Evolutionary conservation across 495 filamentous ascomycete genomes (phyloP), one percentile per base, ranked within the genome.

Genomic region (Cryomyces minteri): DNA sequence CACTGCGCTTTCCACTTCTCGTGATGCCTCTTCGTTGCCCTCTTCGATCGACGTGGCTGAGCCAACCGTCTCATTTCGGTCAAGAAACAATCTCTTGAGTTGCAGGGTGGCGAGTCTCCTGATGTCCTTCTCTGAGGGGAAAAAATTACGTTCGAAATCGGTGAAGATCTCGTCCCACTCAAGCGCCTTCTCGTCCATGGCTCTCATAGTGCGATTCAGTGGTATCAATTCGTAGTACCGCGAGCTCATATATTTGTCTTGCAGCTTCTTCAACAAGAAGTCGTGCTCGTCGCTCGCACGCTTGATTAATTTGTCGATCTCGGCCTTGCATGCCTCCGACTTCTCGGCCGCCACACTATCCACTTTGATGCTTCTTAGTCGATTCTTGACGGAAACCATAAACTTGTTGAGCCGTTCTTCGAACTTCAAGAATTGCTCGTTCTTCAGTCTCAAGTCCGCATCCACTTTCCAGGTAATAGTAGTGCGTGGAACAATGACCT

Each of bases 51-150:
- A 76, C 5, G 70, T 67, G 2, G 88, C 54, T 18, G 80, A 78
- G 44, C 80, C 73, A 10, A 75, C 76, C 6, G 84, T 79, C 44
- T 82, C 79, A 59, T 88, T 82, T 43, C 70, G 69, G 54, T 98
- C 88, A 12, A 92, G 72, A 59, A 96, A 99, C 44, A 99, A 82
- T 57, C 90, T 95, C 61, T 81, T 90, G 42, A 99, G 68, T 53
- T 99, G 92, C 32, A 94, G 69, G 28, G 87, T 81, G 38, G 92
- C 88, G 42, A 99, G 66, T 50, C 88, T 74, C 48, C 86, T 74
- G 49, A 99, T 95, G 63, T 99, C 92, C 54, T 95, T 96, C 54
- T 99, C 92, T 0, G 88, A 94, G 11, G 85, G 85, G 56, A 99
- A 87, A 61, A 90, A 99, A 50, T 88, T 83, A 43, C 76, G 76